Evolutionary conservation across 352 stramenopile genomes (phyloP), one percentile per base, ranked within the genome.

Genomic region (Pythium vanterpoolii): DNA sequence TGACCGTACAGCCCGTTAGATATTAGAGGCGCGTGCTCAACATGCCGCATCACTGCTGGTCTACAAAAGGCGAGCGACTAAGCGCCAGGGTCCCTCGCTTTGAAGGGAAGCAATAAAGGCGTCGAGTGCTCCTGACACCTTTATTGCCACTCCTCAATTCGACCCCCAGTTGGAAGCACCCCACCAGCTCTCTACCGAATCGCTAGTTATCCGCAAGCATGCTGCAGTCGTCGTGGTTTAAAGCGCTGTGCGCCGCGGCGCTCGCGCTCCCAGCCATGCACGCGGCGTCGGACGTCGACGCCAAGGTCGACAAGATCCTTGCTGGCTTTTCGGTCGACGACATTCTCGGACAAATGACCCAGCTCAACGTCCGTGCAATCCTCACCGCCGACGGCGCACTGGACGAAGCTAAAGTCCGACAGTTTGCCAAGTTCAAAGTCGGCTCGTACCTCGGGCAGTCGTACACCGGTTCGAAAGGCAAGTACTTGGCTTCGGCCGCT

Each of bases 301-400:
- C 43, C 23, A 49, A 33, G 23, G 43, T 49, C 8, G 43, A 24
- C 43, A 49, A 38, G 33, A 38, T 38, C 5, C 11, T 38, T 38
- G 33, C 33, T 14, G 33, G 33, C 33, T 38, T 38, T 14, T 9
- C 10, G 11, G 65, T 83, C 21, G 76, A 89, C 23, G 76, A 83
- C 14, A 79, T 89, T 40, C 67, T 94, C 31, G 83, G 80, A 3
- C 86, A 96, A 66, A 92, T 96, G 84, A 81, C 78, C 23, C 86
- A 96, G 67, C 79, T 96, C 62, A 87, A 92, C 59, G 83, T 96
- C 44, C 72, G 71, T 33, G 48, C 72, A 26, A 59, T 95, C 28
- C 53, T 93, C 21, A 70, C 68, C 23, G 52, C 62, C 28, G 68
- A 89, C 46, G 38, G 63, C 21, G 69, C 66, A 45, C 64, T 83